Conservation (phyloP, 2,329 filamentous ascomycete genomes). For the Fusarium solani-melongenae region DNA sequence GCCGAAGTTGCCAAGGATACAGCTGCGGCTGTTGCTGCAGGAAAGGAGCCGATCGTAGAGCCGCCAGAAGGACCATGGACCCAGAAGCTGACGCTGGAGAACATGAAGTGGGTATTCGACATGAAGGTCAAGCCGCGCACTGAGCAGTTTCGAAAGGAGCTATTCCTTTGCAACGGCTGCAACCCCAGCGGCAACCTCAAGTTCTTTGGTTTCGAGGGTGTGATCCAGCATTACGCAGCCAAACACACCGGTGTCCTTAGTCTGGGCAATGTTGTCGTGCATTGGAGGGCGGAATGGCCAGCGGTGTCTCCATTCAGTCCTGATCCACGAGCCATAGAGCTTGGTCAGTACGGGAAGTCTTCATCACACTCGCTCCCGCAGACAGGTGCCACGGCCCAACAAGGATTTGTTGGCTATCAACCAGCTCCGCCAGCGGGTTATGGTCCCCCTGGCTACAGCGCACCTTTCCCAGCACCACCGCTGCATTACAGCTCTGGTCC, state of each 20-base stretch:
- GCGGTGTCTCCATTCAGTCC: slow-evolving; percentile 77
- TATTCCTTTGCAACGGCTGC: slow-evolving; percentile 81
- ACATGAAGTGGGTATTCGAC: slow-evolving; percentile 89
- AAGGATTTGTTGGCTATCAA: slow-evolving; percentile 21
- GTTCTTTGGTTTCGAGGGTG: slow-evolving; percentile 79
- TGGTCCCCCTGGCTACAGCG: slow-evolving; percentile 25
- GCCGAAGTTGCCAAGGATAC: slow-evolving; percentile 66
- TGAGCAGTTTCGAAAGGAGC: slow-evolving; percentile 73
- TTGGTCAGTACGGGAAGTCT: slow-evolving; percentile 22
- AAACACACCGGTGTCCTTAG: slow-evolving; percentile 81
- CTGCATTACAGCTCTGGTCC: slow-evolving; percentile 20
- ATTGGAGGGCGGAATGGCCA: slow-evolving; percentile 87
- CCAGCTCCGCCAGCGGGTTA: slow-evolving; percentile 21
- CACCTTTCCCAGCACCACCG: slow-evolving; percentile 2
- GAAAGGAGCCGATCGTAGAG: slow-evolving; percentile 58
- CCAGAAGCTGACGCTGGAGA: slow-evolving; percentile 77
- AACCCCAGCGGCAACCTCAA: slow-evolving; percentile 65
- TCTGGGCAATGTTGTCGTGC: slow-evolving; percentile 76
- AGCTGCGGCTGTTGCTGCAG: slow-evolving; percentile 57
- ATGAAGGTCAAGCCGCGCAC: slow-evolving; percentile 78
- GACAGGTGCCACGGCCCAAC: not conserved
- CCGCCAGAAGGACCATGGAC: slow-evolving; percentile 65
- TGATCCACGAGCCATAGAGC: slow-evolving; percentile 59
- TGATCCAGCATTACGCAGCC: slow-evolving; percentile 85
- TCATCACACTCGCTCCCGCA: slow-evolving; percentile 4